These are phyloP conservation scores for Pseudozyma tsukubaensis DNA, from an alignment of 1,284 basidiomycete species.

Conservation along the genomic window DNA sequence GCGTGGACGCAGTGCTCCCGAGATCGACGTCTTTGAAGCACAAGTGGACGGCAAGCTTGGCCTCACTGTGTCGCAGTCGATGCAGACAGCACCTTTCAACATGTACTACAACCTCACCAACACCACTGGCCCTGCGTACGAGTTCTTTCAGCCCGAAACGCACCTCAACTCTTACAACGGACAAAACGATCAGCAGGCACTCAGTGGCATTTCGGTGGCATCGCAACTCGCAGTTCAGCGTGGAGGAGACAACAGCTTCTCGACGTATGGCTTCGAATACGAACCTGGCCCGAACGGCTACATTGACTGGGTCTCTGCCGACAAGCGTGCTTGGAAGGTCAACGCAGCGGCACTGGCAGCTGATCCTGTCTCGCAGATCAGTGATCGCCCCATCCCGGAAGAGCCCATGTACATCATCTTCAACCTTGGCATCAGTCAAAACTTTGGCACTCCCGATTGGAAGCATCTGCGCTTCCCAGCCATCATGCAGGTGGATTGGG, in stretches of 20 bases:
- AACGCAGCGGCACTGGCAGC: conserved; percentile 78
- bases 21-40: conserved; percentile 78
- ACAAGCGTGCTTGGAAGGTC: conserved; percentile 70
- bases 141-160: conserved; percentile 45
- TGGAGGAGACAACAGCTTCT: conserved; percentile 40
- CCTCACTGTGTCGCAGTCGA: conserved; percentile 80
- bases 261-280: conserved; percentile 67
- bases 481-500: conserved; percentile 53
- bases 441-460: conserved; percentile 53
- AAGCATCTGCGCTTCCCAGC: conserved; percentile 44
- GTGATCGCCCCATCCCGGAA: conserved; percentile 50
- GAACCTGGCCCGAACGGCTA: conserved; percentile 73
- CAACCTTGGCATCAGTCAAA: conserved; percentile 59
- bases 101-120: conserved; percentile 64
- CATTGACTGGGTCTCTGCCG: conserved; percentile 74
- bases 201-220: conserved; percentile 54
- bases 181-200: conserved; percentile 79
- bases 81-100: conserved; percentile 79
- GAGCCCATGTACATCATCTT: conserved; percentile 61
- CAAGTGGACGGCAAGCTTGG: conserved; percentile 69
- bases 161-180: conserved; percentile 75
- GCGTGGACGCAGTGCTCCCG: conserved; percentile 77
- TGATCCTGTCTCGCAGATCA: conserved; percentile 70
- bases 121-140: conserved; percentile 55
- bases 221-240: conserved; percentile 59